Evolutionary conservation across 192 early-diverging fungal species (phyloP), one percentile per base, ranked within the genome.

Genomic region (Mortierella alpina): DNA sequence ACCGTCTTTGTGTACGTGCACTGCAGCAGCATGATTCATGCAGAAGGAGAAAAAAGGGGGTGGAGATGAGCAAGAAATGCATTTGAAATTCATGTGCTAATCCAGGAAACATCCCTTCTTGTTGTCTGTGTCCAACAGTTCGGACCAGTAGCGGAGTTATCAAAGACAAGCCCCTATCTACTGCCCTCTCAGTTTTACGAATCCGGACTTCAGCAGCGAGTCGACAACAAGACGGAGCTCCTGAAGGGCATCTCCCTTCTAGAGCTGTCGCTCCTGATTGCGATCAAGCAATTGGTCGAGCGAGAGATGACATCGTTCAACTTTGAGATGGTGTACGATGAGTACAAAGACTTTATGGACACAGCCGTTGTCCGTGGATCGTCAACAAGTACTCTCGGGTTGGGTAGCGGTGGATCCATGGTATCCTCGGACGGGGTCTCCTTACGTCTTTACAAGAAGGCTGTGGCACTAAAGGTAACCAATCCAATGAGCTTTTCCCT

Each of bases 241-340:
- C 71, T 87, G 50, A 87, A 86, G 70, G 93, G 88, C 39, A 85
- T 96, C 31, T 94, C 95, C 0, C 64, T 95, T 47, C 88, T 98
- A 6, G 95, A 97, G 80, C 82, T 96, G 13, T 89, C 86, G 22
- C 83, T 98, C 12, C 78, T 98, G 54, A 87, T 96, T 42, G 88
- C 92, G 4, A 95, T 95, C 87, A 90, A 90, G 65, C 89, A 93
- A 39, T 70, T 95, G 49, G 75, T 92, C 18, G 85, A 88, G 11
- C 87, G 88, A 20, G 91, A 93, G 53, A 90, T 85, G n/a, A 71
- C 70, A 56, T 82, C 85, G 20, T 97, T 95, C 73, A 98, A 96
- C 67, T 98, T 98, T 87, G 93, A 95, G 77, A 97, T 98, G 95
- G 90, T 96, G 6, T 95, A 95, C 73, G 93, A 97, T 70, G 94